Evolutionary conservation across 441 rosid species (phyloP), one percentile per base, ranked within the genome.

Genomic region (Kokia cookei): DNA sequence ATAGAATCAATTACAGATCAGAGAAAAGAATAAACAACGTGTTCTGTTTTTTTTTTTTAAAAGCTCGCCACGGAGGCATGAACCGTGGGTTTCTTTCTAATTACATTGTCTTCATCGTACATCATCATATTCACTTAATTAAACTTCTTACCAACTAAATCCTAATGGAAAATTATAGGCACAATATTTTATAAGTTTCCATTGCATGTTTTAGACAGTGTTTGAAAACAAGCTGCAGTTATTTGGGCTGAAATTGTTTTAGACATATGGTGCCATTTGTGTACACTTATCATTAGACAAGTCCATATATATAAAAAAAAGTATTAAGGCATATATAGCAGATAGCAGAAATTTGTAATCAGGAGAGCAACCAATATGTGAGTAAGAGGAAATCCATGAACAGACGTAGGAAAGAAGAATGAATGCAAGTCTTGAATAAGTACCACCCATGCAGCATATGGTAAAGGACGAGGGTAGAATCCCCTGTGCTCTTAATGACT

Each of bases 161-260:
- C n/a, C 69, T 42, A 64, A 64, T 37, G 67, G 51, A 64, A 63
- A 37, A 17, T 64, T 64, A 64, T 27, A 40, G 26, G 67, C 47
- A 32, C 19, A 14, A 61, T 32, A 61, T 11, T 61, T 37, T 37
- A 6, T 6, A 37, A 35, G 40, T 7, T 37, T 6, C 40, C 40
- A 7, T 37, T 37, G 40, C 8, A 37, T 37, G 40, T 37, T 37
- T 37, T 37, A 37, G 3, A 78, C 92, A 91, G 88, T 40, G 90
- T 83, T 74, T 83, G 85, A 42, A 86, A 86, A 57, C 75, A 68
- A 51, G 79, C 66, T 3, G 88, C 85, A 62, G 78, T 37, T 15
- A 40, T 58, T 13, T 79, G 50, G 24, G 63, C 79, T 7, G 77
- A 66, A 47, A 73, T 51, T 19, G 77, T 61, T 40, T 62, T 66